Evolutionary conservation across 2,329 filamentous ascomycete species (phyloP).

Genomic region (Pezicula radicicola): DNA sequence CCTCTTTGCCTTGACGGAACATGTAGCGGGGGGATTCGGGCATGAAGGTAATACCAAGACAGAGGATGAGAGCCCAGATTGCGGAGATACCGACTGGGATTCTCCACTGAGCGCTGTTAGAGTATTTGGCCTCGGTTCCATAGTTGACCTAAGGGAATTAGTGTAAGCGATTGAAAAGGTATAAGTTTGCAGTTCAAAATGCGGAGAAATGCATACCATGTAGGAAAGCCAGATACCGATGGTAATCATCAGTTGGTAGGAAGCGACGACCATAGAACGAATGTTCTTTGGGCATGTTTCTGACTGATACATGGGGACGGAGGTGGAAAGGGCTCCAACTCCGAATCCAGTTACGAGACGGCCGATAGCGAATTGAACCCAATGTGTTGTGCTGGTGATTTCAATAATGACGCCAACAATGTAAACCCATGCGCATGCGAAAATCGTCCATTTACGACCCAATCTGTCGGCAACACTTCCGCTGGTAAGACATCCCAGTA

Average conservation of each 20-base stretch:
- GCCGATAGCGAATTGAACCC: constrained; percentile 65
- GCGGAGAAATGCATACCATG: constrained; percentile 34
- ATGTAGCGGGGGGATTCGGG: constrained; percentile 53
- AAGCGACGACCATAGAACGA: constrained; percentile 59
- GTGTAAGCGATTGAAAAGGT: constrained; percentile 30
- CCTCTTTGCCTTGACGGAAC: constrained; percentile 42
- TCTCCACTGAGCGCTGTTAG: constrained; percentile 54
- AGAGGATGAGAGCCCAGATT: constrained; percentile 51
- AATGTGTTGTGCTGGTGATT: constrained; percentile 51
- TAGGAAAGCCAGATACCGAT: constrained; percentile 61
- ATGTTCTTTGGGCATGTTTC: constrained; percentile 64
- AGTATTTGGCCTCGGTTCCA: constrained; percentile 46
- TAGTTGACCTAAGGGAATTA: constrained; percentile 47
- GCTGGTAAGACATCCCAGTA: constrained; percentile 55
- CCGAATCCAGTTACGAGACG: constrained; percentile 64
- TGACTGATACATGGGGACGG: constrained; percentile 67
- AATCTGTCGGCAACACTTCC: constrained; percentile 60
- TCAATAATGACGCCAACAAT: constrained; percentile 63
- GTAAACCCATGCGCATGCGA: constrained; percentile 59
- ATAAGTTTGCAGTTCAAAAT: background rate
- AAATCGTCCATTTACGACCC: constrained; percentile 60
- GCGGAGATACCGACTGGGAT: constrained; percentile 58
- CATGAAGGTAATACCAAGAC: constrained; percentile 46
- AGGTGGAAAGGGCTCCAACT: constrained; percentile 61
- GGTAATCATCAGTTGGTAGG: constrained; percentile 69